Evolutionary conservation across 2,329 filamentous ascomycete species (phyloP).

Genomic region (Cladobotryum protrusum): DNA sequence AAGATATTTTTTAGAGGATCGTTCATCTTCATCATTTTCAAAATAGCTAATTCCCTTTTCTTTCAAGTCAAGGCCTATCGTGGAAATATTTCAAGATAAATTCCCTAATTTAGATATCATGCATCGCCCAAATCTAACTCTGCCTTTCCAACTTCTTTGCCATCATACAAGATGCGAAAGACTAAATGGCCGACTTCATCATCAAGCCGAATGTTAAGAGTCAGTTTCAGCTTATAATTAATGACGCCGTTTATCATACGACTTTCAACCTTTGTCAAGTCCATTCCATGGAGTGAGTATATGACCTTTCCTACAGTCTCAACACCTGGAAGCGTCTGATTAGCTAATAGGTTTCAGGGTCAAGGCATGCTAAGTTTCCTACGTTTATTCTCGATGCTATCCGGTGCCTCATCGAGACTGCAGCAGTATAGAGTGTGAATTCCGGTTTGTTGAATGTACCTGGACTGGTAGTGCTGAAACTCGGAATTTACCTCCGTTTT

Average conservation of each 20-base stretch:
- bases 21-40: no score
- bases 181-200: not conserved
- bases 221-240: not conserved
- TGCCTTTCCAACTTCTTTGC: conserved; percentile 1
- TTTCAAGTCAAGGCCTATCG: no score
- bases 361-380: not conserved
- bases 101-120: no score
- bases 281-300: no score
- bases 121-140: not conserved
- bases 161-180: not conserved
- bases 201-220: conserved; percentile 1
- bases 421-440: not conserved
- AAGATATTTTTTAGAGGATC: no score
- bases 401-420: not conserved
- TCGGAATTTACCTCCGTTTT: not conserved
- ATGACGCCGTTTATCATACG: not conserved
- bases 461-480: rapidly evolving
- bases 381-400: not conserved
- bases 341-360: not conserved
- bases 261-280: not conserved
- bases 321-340: no score
- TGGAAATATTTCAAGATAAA: no score
- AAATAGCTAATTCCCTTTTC: no score
- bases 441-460: not conserved
- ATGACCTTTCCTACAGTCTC: no score